Percentiles rank a stretch among this genome's conserved stretches.
phyloP scores from a whole-genome alignment of 306 rosid species.

The Citrullus mucosospermus region DNA sequence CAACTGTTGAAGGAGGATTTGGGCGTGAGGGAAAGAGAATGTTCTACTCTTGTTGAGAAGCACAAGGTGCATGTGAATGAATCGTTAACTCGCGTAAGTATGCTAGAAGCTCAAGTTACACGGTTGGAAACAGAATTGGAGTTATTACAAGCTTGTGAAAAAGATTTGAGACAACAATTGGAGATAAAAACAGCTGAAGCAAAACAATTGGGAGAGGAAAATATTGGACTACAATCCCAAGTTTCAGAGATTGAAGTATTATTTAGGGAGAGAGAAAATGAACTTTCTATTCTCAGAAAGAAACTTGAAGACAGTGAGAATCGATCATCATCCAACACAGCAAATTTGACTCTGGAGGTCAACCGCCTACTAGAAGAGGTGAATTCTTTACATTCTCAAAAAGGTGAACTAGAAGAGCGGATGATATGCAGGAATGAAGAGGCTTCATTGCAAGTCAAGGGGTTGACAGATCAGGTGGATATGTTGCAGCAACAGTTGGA shows the following conservation, averaged over 20 bases:
- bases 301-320: constrained; percentile 42
- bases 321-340: constrained; percentile 32
- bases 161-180: constrained; percentile 31
- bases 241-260: constrained; percentile 39
- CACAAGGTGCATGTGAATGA: constrained; percentile 34
- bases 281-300: constrained; percentile 33
- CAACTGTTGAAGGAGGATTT: constrained; percentile 36
- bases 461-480: constrained; percentile 36
- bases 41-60: constrained; percentile 38
- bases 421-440: constrained; percentile 34
- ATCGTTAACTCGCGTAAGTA: constrained; percentile 28
- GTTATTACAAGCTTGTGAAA: constrained; percentile 31
- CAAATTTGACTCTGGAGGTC: constrained; percentile 43
- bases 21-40: constrained; percentile 36
- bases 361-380: constrained; percentile 34
- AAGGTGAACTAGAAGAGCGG: constrained; percentile 47
- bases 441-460: constrained; percentile 38
- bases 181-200: constrained; percentile 33
- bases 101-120: constrained; percentile 25
- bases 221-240: constrained; percentile 23
- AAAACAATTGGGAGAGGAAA: constrained; percentile 33
- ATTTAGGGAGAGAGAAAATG: constrained; percentile 42
- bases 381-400: constrained; percentile 27
- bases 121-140: constrained; percentile 36
- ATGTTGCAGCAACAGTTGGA: constrained; percentile 46